Evolutionary conservation across 352 stramenopile genomes (phyloP).

Genomic region (Pythium utonaiense): DNA sequence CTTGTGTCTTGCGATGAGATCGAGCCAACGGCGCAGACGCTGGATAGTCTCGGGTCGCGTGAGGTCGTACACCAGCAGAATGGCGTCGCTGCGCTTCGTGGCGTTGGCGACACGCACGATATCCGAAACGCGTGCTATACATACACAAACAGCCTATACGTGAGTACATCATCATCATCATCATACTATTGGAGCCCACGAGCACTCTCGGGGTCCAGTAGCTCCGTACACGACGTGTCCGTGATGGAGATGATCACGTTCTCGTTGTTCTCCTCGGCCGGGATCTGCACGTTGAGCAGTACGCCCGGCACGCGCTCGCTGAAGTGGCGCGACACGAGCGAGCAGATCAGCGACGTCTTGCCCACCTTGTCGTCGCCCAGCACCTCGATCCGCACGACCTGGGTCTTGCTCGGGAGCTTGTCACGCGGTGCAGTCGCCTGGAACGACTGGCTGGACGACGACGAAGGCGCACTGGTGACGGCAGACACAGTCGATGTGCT

Average conservation of each 20-base stretch:
- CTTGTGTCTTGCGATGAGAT: slow-evolving; percentile 85
- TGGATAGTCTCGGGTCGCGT: slow-evolving; percentile 84
- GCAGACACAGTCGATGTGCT: neutral
- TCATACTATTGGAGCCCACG: too few relatives aligned
- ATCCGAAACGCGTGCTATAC: slow-evolving; percentile 65
- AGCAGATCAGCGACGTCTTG: slow-evolving; percentile 91
- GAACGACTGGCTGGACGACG: neutral
- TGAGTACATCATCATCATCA: neutral
- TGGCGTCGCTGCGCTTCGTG: slow-evolving; percentile 80
- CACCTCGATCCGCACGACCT: slow-evolving; percentile 86
- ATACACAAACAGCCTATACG: neutral
- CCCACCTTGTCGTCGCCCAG: slow-evolving; percentile 88
- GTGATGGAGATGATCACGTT: slow-evolving; percentile 90
- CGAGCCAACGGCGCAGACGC: slow-evolving; percentile 75
- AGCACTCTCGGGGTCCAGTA: too few relatives aligned
- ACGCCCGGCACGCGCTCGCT: slow-evolving; percentile 85
- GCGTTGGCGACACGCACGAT: slow-evolving; percentile 83
- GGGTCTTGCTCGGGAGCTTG: slow-evolving; percentile 65
- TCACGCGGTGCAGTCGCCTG: slow-evolving; percentile 21
- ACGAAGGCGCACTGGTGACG: neutral
- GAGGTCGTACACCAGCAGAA: slow-evolving; percentile 85
- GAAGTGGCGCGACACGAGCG: slow-evolving; percentile 85
- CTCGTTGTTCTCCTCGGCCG: slow-evolving; percentile 85
- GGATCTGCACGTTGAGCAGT: slow-evolving; percentile 87
- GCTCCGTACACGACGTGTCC: slow-evolving; percentile 82